Evolutionary conservation across 2,329 filamentous ascomycete species (phyloP), one percentile per base, ranked within the genome.

Genomic region (Clonostachys sp.): DNA sequence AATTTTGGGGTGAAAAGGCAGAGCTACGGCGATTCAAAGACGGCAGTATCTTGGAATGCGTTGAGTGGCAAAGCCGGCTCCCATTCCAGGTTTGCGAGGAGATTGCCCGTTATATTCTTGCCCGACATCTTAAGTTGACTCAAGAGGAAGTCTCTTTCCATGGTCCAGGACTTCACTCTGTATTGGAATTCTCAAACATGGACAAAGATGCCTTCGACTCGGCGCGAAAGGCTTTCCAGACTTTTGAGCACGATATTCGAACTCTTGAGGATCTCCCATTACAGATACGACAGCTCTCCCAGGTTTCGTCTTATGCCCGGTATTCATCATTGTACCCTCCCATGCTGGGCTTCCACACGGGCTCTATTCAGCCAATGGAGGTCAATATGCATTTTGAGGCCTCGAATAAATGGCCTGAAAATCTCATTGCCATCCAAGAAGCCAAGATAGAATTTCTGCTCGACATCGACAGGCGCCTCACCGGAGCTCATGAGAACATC

Each of bases 1-100:
- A 85, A 34, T 97, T 99, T 62, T 99, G 95, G 94, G 94, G 92
- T 7, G 86, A 92, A 10, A 95, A 94, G 63, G 82, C 94, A 2
- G 94, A 99, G 64, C 75, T 99, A 42, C 83, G 94, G 53, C 87
- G 94, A 17, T 99, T 99, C 74, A 95, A 91, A 58, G 91, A 97
- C 59, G 94, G 94, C 18, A 92, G 86, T 57, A 96, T 99, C 54
- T 77, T 91, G 9, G 95, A 99, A 65, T 96, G 89, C 59, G 73
- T 97, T 33, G 85, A 95, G 17, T 99, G 94, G 94, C 75, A 75
- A 3, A 79, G 84, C 53, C 76, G 80, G 47, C 72, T 78, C 2
- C 72, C 82, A 2, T 72, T 76, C 4, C 80, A 84, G 7, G 81
- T 96, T 17, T 81, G 90, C 45, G 80, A 90, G 58, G 90, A 96